Evolutionary conservation across 306 rosid species (phyloP).

Genomic region (Neltuma alba): DNA sequence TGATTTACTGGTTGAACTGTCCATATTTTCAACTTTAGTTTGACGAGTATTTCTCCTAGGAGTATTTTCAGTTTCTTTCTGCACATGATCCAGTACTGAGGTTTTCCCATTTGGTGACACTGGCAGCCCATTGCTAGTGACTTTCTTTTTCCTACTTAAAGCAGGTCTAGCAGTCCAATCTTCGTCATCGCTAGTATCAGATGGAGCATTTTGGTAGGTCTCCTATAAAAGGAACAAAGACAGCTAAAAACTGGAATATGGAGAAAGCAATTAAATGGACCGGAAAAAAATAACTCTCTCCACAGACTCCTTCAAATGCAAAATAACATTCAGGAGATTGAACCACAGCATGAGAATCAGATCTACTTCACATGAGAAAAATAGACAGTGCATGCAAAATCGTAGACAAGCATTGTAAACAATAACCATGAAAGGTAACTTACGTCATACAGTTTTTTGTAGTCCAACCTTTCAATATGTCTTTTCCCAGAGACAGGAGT

Average conservation of each 20-base stretch:
- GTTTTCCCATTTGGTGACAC: conserved; percentile 51
- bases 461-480: conserved; percentile 82
- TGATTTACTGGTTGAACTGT: conserved; percentile 46
- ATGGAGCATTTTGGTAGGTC: conserved; percentile 54
- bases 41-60: conserved; percentile 47
- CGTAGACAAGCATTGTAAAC: conserved; percentile 9
- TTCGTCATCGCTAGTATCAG: conserved; percentile 83
- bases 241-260: conserved; percentile 30
- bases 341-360: background rate
- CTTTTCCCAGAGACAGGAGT: conserved; percentile 62
- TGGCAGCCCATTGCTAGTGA: conserved; percentile 31
- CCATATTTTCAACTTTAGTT: conserved; percentile 45
- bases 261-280: conserved; percentile 13
- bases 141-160: conserved; percentile 44
- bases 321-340: background rate
- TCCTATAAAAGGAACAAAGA: conserved; percentile 59
- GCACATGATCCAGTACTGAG: conserved; percentile 30
- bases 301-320: background rate
- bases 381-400: conserved; percentile 26
- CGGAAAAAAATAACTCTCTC: conserved; percentile 25
- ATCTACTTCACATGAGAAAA: conserved; percentile 29
- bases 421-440: conserved; percentile 52
- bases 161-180: conserved; percentile 56
- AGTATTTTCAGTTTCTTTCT: conserved; percentile 33
- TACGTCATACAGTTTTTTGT: conserved; percentile 93